phyloP scores from a whole-genome alignment of 2,329 filamentous ascomycete genomes.

The Calonectria ilicicola region DNA sequence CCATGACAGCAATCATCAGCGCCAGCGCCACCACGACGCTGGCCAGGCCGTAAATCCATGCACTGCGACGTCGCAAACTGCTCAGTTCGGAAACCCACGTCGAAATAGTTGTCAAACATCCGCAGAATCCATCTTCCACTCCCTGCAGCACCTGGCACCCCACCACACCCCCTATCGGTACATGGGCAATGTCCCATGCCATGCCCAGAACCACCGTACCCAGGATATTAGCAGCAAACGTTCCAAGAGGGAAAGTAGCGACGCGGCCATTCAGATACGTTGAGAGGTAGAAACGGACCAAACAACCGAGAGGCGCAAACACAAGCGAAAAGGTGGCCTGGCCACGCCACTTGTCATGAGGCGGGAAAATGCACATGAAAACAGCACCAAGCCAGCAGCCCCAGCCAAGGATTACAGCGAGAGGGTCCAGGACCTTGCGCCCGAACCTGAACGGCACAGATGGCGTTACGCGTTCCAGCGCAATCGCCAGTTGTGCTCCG shows the following conservation, averaged over 20 bases:
- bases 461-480: constrained; percentile 68
- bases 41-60: constrained; percentile 75
- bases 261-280: constrained; percentile 76
- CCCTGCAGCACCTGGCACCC: constrained; percentile 78
- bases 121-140: constrained; percentile 76
- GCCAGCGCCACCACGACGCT: constrained; percentile 72
- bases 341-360: constrained; percentile 80
- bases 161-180: constrained; percentile 64
- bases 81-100: constrained; percentile 75
- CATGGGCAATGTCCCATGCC: constrained; percentile 83
- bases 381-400: constrained; percentile 84
- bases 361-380: constrained; percentile 78
- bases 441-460: constrained; percentile 68
- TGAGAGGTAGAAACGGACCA: constrained; percentile 80
- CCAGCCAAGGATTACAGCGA: constrained; percentile 73
- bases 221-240: constrained; percentile 83
- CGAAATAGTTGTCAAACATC: constrained; percentile 74
- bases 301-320: constrained; percentile 84
- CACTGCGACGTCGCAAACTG: constrained; percentile 61
- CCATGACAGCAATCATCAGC: constrained; percentile 78
- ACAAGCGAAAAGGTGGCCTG: constrained; percentile 80
- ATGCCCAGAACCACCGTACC: constrained; percentile 82
- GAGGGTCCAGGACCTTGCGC: constrained; percentile 72
- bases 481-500: constrained; percentile 81
- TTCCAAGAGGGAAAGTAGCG: constrained; percentile 83